phyloP scores from a whole-genome alignment of 129 eudicot species.

The Ambrosia artemisiifolia region DNA sequence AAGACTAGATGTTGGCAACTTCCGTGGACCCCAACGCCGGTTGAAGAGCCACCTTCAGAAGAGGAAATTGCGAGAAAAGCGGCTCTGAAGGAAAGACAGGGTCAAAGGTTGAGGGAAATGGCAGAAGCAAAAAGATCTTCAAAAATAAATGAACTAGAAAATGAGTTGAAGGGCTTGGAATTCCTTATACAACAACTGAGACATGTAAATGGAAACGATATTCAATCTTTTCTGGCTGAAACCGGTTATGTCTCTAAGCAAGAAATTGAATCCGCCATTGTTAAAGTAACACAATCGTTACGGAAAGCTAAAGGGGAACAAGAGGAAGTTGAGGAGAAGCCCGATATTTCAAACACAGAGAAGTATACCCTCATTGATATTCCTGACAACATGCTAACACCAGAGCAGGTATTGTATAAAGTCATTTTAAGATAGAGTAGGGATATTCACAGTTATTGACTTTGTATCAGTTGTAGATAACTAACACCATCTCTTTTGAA shows the following conservation, averaged over 20 bases:
- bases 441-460: background rate
- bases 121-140: constrained; percentile 91
- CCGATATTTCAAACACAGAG: constrained; percentile 54
- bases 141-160: constrained; percentile 80
- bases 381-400: constrained; percentile 82
- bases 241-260: constrained; percentile 73
- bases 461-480: background rate
- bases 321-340: constrained; percentile 69
- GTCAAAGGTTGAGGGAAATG: constrained; percentile 93
- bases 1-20: constrained; percentile 90
- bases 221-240: constrained; percentile 55
- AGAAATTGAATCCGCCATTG: constrained; percentile 69
- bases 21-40: constrained; percentile 85
- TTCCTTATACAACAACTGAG: constrained; percentile 68
- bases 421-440: background rate
- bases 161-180: constrained; percentile 76
- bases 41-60: constrained; percentile 83
- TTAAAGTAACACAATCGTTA: constrained; percentile 65
- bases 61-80: constrained; percentile 91
- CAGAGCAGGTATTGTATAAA: constrained; percentile 63
- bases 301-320: constrained; percentile 90
- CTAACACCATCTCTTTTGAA: background rate
- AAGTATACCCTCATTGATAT: constrained; percentile 71
- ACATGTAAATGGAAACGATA: constrained; percentile 53
- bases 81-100: constrained; percentile 84